Evolutionary conservation across 225 moss, liverwort and hornwort genomes (phyloP).

Genomic region (Lunularia cruciata): DNA sequence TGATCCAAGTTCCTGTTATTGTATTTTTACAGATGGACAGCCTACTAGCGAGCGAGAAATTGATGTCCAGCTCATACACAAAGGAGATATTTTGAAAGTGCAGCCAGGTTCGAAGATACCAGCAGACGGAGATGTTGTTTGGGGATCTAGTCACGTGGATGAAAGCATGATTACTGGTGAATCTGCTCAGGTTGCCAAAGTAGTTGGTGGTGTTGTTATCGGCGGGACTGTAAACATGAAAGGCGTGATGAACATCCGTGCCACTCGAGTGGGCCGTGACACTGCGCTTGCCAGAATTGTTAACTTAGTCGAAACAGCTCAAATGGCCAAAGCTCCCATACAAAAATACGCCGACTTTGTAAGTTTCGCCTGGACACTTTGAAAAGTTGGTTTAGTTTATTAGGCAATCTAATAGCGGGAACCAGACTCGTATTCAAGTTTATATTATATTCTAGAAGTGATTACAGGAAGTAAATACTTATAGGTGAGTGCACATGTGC

Average conservation of each 20-base stretch:
- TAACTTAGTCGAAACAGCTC: constrained; percentile 87
- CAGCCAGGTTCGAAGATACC: constrained; percentile 90
- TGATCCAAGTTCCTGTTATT: too few relatives aligned
- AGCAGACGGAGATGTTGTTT: constrained; percentile 71
- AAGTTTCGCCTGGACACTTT: too few relatives aligned
- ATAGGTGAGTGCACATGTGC: too few relatives aligned
- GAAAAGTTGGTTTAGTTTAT: too few relatives aligned
- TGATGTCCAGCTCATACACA: constrained; percentile 81
- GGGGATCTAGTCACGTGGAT: constrained; percentile 76
- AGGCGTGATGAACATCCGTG: constrained; percentile 76
- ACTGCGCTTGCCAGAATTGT: constrained; percentile 91
- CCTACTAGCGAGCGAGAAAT: constrained; percentile 67
- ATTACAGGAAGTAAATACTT: too few relatives aligned
- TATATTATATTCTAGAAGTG: too few relatives aligned
- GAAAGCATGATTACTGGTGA: constrained; percentile 99
- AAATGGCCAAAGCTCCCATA: constrained; percentile 96
- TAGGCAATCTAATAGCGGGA: too few relatives aligned
- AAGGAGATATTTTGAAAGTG: constrained; percentile 82
- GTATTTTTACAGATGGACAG: constrained; percentile 47
- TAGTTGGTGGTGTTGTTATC: constrained; percentile 63
- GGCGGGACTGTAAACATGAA: constrained; percentile 91
- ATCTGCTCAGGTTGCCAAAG: constrained; percentile 73
- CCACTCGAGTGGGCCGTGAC: constrained; percentile 81
- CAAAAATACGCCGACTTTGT: constrained; percentile 89
- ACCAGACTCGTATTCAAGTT: too few relatives aligned